These are phyloP conservation scores for Penicillium sp. DNA, from an alignment of 2,329 filamentous ascomycete genomes.

Conservation along the genomic window DNA sequence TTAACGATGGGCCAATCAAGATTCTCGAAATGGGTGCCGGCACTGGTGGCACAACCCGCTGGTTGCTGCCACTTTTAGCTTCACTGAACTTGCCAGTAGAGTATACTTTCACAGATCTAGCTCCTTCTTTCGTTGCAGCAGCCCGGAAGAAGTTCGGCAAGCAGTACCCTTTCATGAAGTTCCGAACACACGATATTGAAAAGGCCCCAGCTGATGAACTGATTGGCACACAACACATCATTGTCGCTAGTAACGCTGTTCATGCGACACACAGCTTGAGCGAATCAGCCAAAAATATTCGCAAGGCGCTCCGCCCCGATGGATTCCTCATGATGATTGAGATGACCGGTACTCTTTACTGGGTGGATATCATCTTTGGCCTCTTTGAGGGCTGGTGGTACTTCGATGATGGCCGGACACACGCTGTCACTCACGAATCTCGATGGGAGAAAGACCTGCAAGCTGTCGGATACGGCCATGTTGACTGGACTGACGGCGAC, in stretches of 20 bases:
- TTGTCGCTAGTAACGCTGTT: conserved; percentile 38
- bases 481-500: conserved; percentile 36
- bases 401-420: conserved; percentile 38
- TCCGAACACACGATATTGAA: conserved; percentile 34
- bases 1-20: background rate
- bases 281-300: conserved; percentile 27
- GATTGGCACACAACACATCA: conserved; percentile 27
- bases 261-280: conserved; percentile 37
- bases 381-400: conserved; percentile 42
- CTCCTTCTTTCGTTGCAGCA: conserved; percentile 32
- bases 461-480: conserved; percentile 31
- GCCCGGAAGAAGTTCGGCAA: conserved; percentile 28
- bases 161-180: conserved; percentile 32
- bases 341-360: conserved; percentile 30
- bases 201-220: conserved; percentile 23
- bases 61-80: conserved; percentile 23
- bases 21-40: background rate
- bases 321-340: conserved; percentile 36
- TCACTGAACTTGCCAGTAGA: conserved; percentile 26
- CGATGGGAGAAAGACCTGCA: conserved; percentile 31
- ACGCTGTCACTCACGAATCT: conserved; percentile 26
- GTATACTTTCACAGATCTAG: conserved; percentile 43
- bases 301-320: conserved; percentile 27
- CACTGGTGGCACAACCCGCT: conserved; percentile 38
- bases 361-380: conserved; percentile 37